Conservation (phyloP, 768 basidiomycete genomes). For the Lactarius hatsudake region DNA sequence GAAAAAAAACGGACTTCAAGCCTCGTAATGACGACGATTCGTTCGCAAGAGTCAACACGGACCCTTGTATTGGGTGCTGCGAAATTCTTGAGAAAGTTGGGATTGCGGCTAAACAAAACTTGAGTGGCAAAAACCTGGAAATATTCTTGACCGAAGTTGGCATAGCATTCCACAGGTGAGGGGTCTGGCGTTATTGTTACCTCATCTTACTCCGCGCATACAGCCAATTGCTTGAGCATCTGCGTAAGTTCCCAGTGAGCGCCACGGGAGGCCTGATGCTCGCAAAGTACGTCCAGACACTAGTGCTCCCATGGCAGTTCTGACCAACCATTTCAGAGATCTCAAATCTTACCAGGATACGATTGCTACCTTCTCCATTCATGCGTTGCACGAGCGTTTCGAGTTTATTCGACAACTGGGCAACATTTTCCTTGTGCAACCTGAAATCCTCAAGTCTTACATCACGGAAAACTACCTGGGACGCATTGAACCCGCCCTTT, state of each 20-base stretch:
- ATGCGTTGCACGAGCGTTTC: constrained; percentile 88
- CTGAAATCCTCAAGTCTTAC: constrained; percentile 92
- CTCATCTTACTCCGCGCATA: constrained; percentile 1
- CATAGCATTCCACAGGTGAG: constrained; percentile 85
- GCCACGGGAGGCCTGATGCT: constrained; percentile 97
- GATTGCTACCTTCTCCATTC: constrained; percentile 76
- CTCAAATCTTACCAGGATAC: constrained; percentile 95
- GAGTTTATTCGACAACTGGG: constrained; percentile 98
- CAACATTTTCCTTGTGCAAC: constrained; percentile 94
- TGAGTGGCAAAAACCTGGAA: constrained; percentile 93
- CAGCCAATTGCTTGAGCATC: constrained; percentile 89
- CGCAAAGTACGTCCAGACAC: constrained; percentile 69
- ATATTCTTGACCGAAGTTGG: constrained; percentile 92
- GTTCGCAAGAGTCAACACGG: constrained; percentile 91
- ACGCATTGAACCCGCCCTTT: constrained; percentile 79
- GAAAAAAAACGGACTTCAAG: constrained; percentile 93
- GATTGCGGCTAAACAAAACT: constrained; percentile 66
- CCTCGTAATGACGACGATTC: constrained; percentile 94
- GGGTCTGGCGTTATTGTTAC: background rate
- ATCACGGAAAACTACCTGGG: constrained; percentile 93
- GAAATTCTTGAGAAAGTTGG: constrained; percentile 80
- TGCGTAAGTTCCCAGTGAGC: constrained; percentile 94
- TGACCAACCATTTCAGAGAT: constrained; percentile 54
- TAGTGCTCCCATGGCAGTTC: background rate
- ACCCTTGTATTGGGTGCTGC: constrained; percentile 85